These are phyloP conservation scores for Desmodesmus armatus DNA, from an alignment of 139 green algal genomes.

Conservation along the genomic window DNA sequence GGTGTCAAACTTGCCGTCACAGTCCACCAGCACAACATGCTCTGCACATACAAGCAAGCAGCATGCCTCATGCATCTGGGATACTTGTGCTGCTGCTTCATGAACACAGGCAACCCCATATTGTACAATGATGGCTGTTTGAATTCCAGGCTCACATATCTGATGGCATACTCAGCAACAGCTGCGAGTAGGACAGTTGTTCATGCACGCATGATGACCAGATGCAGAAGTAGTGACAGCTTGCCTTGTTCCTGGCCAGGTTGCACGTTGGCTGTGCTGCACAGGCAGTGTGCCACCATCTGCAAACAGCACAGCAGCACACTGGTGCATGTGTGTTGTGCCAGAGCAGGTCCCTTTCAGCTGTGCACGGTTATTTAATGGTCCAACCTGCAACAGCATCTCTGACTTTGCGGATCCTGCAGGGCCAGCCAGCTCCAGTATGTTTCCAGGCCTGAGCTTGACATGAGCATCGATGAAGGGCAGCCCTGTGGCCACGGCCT, in stretches of 20 bases:
- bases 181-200: too few species aligned
- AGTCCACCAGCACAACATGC: conserved; percentile 34
- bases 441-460: conserved; percentile 24
- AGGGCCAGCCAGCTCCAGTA: conserved; percentile 34
- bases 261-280: not conserved
- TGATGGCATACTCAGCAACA: too few species aligned
- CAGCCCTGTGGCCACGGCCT: conserved; percentile 32
- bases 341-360: not conserved
- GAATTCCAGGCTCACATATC: too few species aligned
- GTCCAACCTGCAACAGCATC: conserved; percentile 9
- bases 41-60: too few species aligned
- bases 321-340: not conserved
- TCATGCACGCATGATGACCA: too few species aligned
- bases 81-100: too few species aligned
- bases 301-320: not conserved
- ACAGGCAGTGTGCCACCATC: not conserved
- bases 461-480: conserved; percentile 26
- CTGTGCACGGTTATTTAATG: not conserved
- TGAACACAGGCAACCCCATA: too few species aligned
- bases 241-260: too few species aligned
- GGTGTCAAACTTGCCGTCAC: conserved; percentile 65
- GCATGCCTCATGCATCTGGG: too few species aligned
- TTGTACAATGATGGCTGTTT: too few species aligned
- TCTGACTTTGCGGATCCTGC: conserved; percentile 27
- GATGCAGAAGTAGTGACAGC: too few species aligned